Base-by-base conservation (phyloP, 2,329 filamentous ascomycete genomes). In the Parastagonospora avenae region DNA sequence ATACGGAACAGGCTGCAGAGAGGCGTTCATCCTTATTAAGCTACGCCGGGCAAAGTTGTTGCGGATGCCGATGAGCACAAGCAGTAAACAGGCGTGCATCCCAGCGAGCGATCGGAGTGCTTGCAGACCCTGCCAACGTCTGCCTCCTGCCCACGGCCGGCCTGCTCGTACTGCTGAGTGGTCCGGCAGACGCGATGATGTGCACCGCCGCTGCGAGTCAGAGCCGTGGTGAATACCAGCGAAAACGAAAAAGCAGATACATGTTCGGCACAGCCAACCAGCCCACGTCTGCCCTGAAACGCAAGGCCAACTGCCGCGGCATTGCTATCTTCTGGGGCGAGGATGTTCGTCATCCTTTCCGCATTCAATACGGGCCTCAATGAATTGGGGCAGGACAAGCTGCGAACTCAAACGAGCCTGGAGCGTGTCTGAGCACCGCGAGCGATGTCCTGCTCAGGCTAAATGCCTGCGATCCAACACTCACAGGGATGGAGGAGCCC, bases 171-270 rank as follows among this genome's bases (percentile, higher is more conserved):
- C 50, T 57, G 57, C 53, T 67, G 56, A 58, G 59, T 66, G 64
- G 66, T 50, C 63, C 64, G 64, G 50, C 63, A 63, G 60, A 54
- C 66, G 70, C 68, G 59, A 68, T 68, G 63, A 70, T 68, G 59
- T 66, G 62, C 67, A 57, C 64, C 48, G 55, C 58, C 55, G 50
- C 58, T 67, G 65, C 68, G 59, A 70, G 62, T 69, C 66, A 67
- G 65, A 58, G 49, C 54, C 19, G 48, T 46, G 42, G 40, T 44
- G 41, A 37, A 40, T 42, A 54, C 38, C 48, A 48, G 42, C n/a
- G n/a, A n/a, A n/a, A n/a, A 50, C 50, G 50, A 56, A 57, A 54
- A 55, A 57, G 52, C 55, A 59, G 54, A 54, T 31, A 46, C 48
- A 53, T 43, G 54, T 47, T 42, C 50, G 30, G 51, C 54, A 52